Evolutionary conservation across 2,329 filamentous ascomycete species (phyloP), one percentile per base, ranked within the genome.

Genomic region (Chaetoscypha palmicola): DNA sequence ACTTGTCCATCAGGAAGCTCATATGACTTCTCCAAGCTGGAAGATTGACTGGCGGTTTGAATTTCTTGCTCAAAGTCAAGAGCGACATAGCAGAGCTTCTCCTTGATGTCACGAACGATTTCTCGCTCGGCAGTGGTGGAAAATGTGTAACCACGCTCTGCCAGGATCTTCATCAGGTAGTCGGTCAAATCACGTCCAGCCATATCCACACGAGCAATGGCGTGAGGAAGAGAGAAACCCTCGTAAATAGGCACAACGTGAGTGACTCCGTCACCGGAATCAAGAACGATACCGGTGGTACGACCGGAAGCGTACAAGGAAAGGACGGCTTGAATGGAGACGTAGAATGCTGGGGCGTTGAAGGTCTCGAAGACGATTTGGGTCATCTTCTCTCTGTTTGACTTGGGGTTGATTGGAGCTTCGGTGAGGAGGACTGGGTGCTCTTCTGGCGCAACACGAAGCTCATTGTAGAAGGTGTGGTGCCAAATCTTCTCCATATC

Each of bases 401-500:
- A 94, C 83, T 97, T 97, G 72, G 92, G 92, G 84, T 98, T 98
- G 84, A 98, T 97, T 62, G 92, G 92, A 64, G 92, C 92, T 79
- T 98, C 92, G 63, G 92, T 98, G 71, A 98, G 81, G 68, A 98
- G 83, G 69, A 97, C 90, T 64, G 92, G 92, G 83, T 98, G 92
- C 85, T 98, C 92, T 81, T 98, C 92, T 64, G 92, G 92, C 64
- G 92, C 92, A 58, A 98, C 92, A 91, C 92, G 91, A 68, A 98
- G 81, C 81, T 98, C 92, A 77, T 98, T 98, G 87, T 97, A 98
- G 82, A 98, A 98, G 68, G 92, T 97, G 87, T 98, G 92, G 74
- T 98, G 92, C 92, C 92, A 98, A 65, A 98, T 97, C 85, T 97
- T 97, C 81, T 97, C 92, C 92, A 97, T 97, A 73, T 97, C 92